Evolutionary conservation across 768 basidiomycete genomes (phyloP).

Genomic region (Amanita pallidorosea): DNA sequence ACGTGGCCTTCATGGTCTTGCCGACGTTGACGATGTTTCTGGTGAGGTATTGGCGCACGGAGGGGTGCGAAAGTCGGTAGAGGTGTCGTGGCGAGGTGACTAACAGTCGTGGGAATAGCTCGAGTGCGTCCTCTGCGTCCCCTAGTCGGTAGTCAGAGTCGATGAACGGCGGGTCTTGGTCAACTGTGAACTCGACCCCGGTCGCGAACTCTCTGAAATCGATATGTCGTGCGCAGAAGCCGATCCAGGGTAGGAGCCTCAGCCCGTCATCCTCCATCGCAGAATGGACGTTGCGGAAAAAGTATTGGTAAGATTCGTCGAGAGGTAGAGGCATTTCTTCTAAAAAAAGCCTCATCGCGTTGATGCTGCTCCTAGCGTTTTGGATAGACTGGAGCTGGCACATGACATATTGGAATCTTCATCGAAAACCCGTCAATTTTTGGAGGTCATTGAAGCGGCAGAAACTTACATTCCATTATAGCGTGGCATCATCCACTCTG

Average conservation of each 20-base stretch:
- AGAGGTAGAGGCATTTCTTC: background rate
- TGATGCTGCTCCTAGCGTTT: conserved; percentile 1
- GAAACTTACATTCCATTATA: background rate
- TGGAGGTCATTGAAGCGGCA: background rate
- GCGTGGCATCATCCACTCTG: background rate
- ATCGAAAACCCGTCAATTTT: background rate
- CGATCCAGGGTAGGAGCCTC: background rate
- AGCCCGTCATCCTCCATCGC: background rate
- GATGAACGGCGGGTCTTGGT: conserved; percentile 1
- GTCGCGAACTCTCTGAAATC: background rate
- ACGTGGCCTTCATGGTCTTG: background rate
- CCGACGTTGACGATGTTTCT: background rate
- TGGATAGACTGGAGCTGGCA: background rate
- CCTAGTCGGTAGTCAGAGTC: background rate
- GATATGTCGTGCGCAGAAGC: background rate
- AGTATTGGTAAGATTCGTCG: background rate
- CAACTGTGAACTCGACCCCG: background rate
- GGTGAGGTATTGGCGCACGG: background rate
- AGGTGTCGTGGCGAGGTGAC: background rate
- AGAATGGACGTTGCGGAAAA: background rate
- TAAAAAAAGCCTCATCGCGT: background rate
- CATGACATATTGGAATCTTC: background rate
- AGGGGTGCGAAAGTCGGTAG: background rate
- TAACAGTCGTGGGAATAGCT: background rate
- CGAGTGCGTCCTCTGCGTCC: background rate